Percentiles rank a stretch among this genome's conserved stretches.
These are phyloP conservation scores for Novymonas esmeraldas DNA, from an alignment of 208 protist species.

Conservation along the genomic window DNA sequence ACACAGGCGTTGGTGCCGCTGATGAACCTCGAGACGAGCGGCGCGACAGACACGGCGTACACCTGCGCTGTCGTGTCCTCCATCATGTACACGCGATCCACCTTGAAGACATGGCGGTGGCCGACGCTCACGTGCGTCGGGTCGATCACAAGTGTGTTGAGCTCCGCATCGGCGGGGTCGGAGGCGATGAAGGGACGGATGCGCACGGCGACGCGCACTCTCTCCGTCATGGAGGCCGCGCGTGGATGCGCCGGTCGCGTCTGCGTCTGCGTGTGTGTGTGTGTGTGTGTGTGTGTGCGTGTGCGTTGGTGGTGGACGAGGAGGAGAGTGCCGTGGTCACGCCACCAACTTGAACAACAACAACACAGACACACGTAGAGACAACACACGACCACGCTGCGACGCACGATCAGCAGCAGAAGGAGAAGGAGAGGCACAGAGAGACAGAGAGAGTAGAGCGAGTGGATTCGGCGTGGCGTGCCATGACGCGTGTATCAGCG, in stretches of 20 bases:
- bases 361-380: too few species aligned
- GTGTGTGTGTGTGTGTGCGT: background rate
- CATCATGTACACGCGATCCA: slow-evolving; percentile 86
- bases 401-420: too few species aligned
- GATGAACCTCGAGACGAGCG: slow-evolving; percentile 80
- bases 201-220: slow-evolving; percentile 82
- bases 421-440: too few species aligned
- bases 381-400: too few species aligned
- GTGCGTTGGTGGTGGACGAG: background rate
- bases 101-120: slow-evolving; percentile 77
- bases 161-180: slow-evolving; percentile 46
- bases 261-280: background rate
- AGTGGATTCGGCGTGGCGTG: too few species aligned
- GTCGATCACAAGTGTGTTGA: slow-evolving; percentile 48
- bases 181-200: slow-evolving; percentile 76
- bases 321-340: background rate
- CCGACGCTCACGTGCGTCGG: slow-evolving; percentile 77
- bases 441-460: too few species aligned
- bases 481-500: too few species aligned
- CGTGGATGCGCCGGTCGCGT: too few species aligned
- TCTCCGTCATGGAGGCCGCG: slow-evolving; percentile 62
- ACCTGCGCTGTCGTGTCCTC: slow-evolving; percentile 71
- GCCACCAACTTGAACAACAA: too few species aligned
- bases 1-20: slow-evolving; percentile 92
- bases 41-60: slow-evolving; percentile 67